phyloP scores from a whole-genome alignment of 108 stramenopile species.

The Aurantiochytrium sp. region DNA sequence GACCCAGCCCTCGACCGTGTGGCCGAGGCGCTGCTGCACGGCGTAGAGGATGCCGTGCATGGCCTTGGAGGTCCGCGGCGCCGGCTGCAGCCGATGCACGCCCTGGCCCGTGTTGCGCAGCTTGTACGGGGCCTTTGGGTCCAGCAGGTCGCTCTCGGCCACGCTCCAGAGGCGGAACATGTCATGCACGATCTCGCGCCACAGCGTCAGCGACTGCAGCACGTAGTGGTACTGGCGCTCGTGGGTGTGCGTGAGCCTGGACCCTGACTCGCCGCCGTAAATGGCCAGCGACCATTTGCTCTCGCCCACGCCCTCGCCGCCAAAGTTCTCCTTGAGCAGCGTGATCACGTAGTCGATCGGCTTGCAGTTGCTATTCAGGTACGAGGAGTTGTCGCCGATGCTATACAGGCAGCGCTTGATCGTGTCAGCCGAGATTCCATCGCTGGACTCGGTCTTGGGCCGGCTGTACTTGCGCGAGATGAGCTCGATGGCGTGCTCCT shows the following conservation, averaged over 20 bases:
- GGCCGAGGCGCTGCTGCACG: slow-evolving; percentile 49
- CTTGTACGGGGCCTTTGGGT: slow-evolving; percentile 53
- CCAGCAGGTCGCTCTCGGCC: slow-evolving; percentile 71
- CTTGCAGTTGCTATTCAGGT: slow-evolving; percentile 72
- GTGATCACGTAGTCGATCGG: slow-evolving; percentile 73
- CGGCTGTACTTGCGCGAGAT: slow-evolving; percentile 54
- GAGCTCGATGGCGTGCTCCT: slow-evolving; percentile 60
- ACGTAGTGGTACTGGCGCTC: slow-evolving; percentile 74
- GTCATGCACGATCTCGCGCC: slow-evolving; percentile 73
- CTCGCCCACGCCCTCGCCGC: slow-evolving; percentile 44
- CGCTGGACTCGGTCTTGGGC: background rate
- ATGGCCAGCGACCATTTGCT: slow-evolving; percentile 65
- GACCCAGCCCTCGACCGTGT: slow-evolving; percentile 54
- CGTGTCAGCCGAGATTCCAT: slow-evolving; percentile 44
- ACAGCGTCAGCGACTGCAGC: slow-evolving; percentile 66
- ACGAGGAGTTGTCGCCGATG: slow-evolving; percentile 76
- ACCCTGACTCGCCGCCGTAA: slow-evolving; percentile 62
- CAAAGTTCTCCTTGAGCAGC: slow-evolving; percentile 59
- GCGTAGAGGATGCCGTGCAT: slow-evolving; percentile 60
- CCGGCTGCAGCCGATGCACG: slow-evolving; percentile 71
- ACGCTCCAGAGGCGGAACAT: slow-evolving; percentile 77
- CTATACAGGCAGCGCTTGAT: slow-evolving; percentile 74
- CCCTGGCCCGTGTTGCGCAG: slow-evolving; percentile 75
- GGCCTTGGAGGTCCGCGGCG: slow-evolving; percentile 66
- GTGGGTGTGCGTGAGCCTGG: slow-evolving; percentile 71